Evolutionary conservation across 306 rosid genomes (phyloP).

Genomic region (Malus sylvestris): DNA sequence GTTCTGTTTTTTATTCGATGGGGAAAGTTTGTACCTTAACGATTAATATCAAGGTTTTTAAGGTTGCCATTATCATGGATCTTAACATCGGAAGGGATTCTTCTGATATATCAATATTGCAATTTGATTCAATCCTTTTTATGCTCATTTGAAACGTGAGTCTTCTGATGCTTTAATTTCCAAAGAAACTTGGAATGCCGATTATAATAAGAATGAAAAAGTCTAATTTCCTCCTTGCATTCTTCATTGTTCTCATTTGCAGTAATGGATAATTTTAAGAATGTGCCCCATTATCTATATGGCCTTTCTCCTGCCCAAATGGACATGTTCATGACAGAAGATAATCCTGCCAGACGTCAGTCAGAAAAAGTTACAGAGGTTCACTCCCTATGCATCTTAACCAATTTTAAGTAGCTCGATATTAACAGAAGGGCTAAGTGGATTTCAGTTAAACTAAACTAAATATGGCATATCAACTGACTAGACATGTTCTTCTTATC

Average conservation of each 20-base stretch:
- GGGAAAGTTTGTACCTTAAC: not conserved
- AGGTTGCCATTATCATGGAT: not conserved
- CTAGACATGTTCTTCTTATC: conserved; percentile 11
- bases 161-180: not conserved
- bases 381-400: conserved; percentile 12
- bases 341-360: conserved; percentile 55
- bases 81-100: not conserved
- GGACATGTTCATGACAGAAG: conserved; percentile 92
- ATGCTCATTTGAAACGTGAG: not conserved
- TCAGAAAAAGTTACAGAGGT: conserved; percentile 76
- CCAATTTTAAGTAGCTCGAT: not conserved
- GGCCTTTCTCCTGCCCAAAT: conserved; percentile 87
- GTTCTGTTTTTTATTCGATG: not conserved
- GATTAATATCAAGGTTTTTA: not conserved
- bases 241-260: conserved; percentile 12
- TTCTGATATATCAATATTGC: not conserved
- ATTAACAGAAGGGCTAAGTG: conserved; percentile 4
- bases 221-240: not conserved
- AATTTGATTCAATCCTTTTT: not conserved
- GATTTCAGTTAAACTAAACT: not conserved
- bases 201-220: not conserved
- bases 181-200: not conserved
- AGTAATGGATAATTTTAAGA: conserved; percentile 88
- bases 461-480: not conserved
- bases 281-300: conserved; percentile 57